phyloP scores from a whole-genome alignment of 768 basidiomycete species.

The Lentinula sp. region DNA sequence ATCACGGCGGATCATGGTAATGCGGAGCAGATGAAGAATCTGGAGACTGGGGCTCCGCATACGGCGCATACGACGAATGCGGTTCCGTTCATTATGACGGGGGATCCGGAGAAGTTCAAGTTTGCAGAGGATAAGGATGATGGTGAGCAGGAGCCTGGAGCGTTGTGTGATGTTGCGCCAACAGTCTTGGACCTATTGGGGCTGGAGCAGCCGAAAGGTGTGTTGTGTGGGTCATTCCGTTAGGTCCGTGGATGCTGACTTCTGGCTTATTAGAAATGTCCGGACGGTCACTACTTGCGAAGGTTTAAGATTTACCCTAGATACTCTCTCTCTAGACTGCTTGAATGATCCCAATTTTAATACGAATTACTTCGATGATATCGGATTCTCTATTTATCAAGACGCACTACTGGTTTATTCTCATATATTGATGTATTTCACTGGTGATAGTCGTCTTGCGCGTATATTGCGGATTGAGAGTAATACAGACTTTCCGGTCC shows the following conservation, averaged over 20 bases:
- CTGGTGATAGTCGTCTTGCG: too few relatives aligned
- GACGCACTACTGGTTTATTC: too few relatives aligned
- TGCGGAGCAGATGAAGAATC: conserved; percentile 90
- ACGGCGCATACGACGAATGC: conserved; percentile 89
- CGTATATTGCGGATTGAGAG: too few relatives aligned
- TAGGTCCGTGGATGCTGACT: background rate
- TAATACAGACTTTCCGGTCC: too few relatives aligned
- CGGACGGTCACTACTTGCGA: conserved; percentile 45
- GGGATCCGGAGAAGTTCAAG: conserved; percentile 46
- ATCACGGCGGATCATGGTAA: conserved; percentile 95
- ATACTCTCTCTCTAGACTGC: too few relatives aligned
- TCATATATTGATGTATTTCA: too few relatives aligned
- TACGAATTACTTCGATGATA: too few relatives aligned
- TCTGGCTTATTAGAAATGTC: conserved; percentile 42
- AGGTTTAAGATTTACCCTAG: background rate
- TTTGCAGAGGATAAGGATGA: conserved; percentile 48
- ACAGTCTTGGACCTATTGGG: conserved; percentile 80
- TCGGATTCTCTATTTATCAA: too few relatives aligned
- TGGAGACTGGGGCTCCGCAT: conserved; percentile 78
- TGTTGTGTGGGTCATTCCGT: conserved; percentile 5
- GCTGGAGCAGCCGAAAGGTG: conserved; percentile 64
- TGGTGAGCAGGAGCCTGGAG: conserved; percentile 58
- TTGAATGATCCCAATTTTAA: too few relatives aligned
- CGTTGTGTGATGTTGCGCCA: conserved; percentile 87
- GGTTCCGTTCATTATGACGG: conserved; percentile 88